phyloP scores from a whole-genome alignment of 2,329 filamentous ascomycete genomes.

The Cercospora sp. region DNA sequence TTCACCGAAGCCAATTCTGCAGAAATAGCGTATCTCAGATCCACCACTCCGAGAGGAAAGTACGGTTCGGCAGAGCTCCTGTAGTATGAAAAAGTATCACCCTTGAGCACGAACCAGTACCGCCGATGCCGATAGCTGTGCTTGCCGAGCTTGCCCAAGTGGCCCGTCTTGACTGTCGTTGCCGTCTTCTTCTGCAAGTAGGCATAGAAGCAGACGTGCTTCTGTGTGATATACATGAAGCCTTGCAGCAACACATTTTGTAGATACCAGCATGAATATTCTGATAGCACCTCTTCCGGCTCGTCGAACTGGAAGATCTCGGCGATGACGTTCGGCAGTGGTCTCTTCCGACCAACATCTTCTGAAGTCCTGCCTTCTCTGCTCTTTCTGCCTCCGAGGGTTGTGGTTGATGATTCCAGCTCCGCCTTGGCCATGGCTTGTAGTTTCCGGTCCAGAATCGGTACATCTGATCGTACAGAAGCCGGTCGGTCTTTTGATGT shows the following conservation, averaged over 20 bases:
- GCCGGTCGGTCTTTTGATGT: constrained; percentile 28
- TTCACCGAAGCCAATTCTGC: constrained; percentile 60
- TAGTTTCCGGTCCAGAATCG: constrained; percentile 72
- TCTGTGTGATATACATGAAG: constrained; percentile 91
- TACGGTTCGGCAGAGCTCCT: constrained; percentile 80
- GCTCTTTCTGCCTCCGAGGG: constrained; percentile 27
- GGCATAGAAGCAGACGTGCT: constrained; percentile 95
- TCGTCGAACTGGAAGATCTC: constrained; percentile 79
- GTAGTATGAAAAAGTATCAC: constrained; percentile 89
- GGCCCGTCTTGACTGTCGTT: constrained; percentile 79
- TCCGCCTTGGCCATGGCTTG: constrained; percentile 36
- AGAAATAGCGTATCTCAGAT: constrained; percentile 86
- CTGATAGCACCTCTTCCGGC: constrained; percentile 81
- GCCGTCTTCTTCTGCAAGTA: constrained; percentile 92
- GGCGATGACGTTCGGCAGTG: constrained; percentile 32
- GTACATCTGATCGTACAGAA: constrained; percentile 56
- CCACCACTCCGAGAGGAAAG: constrained; percentile 88
- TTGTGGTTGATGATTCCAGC: constrained; percentile 33
- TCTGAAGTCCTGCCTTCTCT: constrained; percentile 25
- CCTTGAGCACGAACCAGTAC: constrained; percentile 92
- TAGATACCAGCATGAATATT: constrained; percentile 91
- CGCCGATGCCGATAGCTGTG: constrained; percentile 84
- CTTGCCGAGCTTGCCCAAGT: constrained; percentile 83
- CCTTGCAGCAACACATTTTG: constrained; percentile 91
- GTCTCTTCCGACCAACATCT: constrained; percentile 12